Percentiles rank a stretch among this genome's conserved stretches.
Evolutionary conservation across 345 rosid genomes (phyloP).

Genomic region (Melaleuca alternifolia): DNA sequence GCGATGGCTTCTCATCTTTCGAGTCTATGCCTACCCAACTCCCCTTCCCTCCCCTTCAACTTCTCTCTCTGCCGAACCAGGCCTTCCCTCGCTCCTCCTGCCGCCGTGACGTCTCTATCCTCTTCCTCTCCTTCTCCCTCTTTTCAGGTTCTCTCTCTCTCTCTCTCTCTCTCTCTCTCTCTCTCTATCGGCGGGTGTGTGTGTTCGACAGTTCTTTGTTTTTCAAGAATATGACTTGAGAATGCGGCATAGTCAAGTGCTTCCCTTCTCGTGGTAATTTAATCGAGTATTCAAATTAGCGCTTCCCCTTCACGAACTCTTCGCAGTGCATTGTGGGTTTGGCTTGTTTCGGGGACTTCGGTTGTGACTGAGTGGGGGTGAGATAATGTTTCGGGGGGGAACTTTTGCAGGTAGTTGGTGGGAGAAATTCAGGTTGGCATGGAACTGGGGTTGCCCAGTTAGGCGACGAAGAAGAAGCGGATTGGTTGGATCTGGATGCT

Average conservation of each 20-base stretch:
- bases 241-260: neutral
- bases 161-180: too few species aligned
- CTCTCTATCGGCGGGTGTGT: too few species aligned
- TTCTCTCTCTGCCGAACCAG: conserved; percentile 8
- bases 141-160: conserved; percentile 6
- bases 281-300: neutral
- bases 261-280: neutral
- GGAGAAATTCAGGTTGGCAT: conserved; percentile 28
- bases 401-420: conserved; percentile 54
- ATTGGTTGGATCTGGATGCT: conserved; percentile 68
- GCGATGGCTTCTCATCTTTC: conserved; percentile 18
- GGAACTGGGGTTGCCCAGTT: conserved; percentile 17
- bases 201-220: neutral
- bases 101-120: conserved; percentile 32
- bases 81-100: conserved; percentile 17
- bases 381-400: neutral
- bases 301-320: neutral
- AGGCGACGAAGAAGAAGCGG: conserved; percentile 19
- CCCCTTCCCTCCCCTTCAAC: conserved; percentile 6
- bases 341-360: neutral
- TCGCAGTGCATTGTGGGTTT: neutral
- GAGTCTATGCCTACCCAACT: conserved; percentile 10
- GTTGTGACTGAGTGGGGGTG: neutral
- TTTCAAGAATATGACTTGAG: neutral
- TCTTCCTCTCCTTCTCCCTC: conserved; percentile 36